Conservation (phyloP, 139 green algal genomes). For the Picochlorum sp. region DNA sequence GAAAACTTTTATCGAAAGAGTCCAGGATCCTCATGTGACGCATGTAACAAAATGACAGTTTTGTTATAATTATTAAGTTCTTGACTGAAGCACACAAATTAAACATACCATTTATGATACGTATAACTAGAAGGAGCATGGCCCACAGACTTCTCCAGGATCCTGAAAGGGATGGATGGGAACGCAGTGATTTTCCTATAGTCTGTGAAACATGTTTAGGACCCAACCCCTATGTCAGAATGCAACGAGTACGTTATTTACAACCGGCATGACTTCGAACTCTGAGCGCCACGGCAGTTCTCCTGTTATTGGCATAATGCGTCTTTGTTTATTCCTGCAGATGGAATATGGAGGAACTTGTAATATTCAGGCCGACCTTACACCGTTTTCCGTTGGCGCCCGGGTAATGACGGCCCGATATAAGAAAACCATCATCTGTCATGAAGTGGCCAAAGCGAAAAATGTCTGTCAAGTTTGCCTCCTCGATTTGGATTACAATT, state of each 20-base stretch:
- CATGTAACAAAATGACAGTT: too few species aligned
- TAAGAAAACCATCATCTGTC: constrained; percentile 99
- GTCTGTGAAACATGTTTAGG: constrained; percentile 95
- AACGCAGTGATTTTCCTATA: constrained; percentile 91
- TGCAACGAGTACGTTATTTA: constrained; percentile 72
- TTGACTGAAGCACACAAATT: too few species aligned
- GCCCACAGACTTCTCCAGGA: constrained; percentile 63
- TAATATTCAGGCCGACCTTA: constrained; percentile 88
- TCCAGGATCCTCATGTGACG: constrained; percentile 27
- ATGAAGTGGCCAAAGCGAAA: constrained; percentile 96
- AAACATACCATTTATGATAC: too few species aligned
- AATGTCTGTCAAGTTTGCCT: constrained; percentile 99
- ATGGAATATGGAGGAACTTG: constrained; percentile 79
- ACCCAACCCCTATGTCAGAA: constrained; percentile 96
- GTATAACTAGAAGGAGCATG: not conserved
- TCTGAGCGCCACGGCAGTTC: not conserved
- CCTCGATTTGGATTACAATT: constrained; percentile 91
- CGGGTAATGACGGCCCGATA: constrained; percentile 79
- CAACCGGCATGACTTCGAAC: not conserved
- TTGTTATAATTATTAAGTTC: too few species aligned
- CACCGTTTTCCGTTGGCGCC: constrained; percentile 85
- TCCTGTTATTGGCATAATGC: not conserved
- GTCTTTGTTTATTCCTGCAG: constrained; percentile 27
- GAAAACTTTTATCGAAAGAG: constrained; percentile 19
- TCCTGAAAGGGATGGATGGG: constrained; percentile 81